Conservation (phyloP, 176 grass and related monocot species). For the Tillandsia leiboldiana region DNA sequence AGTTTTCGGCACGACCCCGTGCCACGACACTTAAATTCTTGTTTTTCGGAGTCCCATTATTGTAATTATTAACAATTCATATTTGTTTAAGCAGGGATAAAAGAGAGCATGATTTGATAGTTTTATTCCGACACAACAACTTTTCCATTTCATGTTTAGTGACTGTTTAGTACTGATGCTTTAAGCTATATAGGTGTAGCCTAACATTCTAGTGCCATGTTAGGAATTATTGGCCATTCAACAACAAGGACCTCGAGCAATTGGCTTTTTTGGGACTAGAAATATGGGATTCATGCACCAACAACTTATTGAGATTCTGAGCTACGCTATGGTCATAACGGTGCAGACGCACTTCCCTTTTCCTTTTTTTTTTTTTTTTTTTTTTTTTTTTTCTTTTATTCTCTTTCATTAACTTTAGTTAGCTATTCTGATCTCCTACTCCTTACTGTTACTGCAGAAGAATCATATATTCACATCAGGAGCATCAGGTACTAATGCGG, state of each 20-base stretch:
- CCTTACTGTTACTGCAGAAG: constrained; percentile 54
- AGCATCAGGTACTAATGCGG: constrained; percentile 95
- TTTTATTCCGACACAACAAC: not conserved
- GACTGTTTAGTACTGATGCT: not conserved
- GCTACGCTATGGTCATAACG: constrained; percentile 99
- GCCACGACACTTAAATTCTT: too few relatives aligned
- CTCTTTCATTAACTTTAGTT: not conserved
- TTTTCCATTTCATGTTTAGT: not conserved
- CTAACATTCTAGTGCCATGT: not conserved
- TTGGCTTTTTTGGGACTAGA: constrained; percentile 95
- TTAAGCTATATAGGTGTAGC: not conserved
- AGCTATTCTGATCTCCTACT: not conserved
- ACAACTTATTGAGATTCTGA: constrained; percentile 98
- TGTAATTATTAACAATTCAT: not conserved
- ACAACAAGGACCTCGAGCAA: constrained; percentile 86
- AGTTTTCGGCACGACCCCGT: too few relatives aligned
- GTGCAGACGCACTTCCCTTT: constrained; percentile 23
- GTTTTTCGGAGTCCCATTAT: not conserved
- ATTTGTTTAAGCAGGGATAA: not conserved
- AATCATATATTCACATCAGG: constrained; percentile 99
- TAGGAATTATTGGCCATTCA: constrained; percentile 97
- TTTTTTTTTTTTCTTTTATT: not conserved
- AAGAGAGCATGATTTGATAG: not conserved
- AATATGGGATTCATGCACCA: constrained; percentile 99
- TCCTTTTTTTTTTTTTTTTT: constrained; percentile 6